Conservation (phyloP, 768 basidiomycete species). For the Sarcodon sp. region DNA sequence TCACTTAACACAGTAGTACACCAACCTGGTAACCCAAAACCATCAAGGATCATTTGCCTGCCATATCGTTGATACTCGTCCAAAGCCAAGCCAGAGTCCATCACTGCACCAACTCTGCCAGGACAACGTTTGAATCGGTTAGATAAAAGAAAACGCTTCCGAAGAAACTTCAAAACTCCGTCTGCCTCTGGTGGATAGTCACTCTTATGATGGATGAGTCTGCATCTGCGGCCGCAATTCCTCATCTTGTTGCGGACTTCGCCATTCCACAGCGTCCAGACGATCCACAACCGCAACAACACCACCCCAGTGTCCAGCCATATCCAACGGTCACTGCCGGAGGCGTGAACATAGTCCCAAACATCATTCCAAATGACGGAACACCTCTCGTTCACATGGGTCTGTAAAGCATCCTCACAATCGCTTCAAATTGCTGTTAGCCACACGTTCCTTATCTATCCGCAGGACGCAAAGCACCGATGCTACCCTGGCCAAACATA, state of each 20-base stretch:
- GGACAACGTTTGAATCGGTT: too few relatives aligned
- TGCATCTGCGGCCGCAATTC: too few relatives aligned
- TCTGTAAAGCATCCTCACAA: slow-evolving; percentile 8
- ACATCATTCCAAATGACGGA: slow-evolving; percentile 15
- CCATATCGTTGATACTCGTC: slow-evolving; percentile 87
- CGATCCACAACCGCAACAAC: background rate
- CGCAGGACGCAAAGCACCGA: slow-evolving; percentile 29
- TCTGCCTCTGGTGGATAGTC: background rate
- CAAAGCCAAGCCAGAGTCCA: slow-evolving; percentile 10
- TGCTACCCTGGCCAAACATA: slow-evolving; percentile 69
- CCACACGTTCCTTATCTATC: background rate
- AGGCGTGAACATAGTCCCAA: background rate
- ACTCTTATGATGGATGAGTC: background rate
- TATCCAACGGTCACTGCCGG: background rate
- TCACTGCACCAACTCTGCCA: background rate
- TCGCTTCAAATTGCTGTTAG: background rate
- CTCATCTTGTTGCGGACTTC: background rate
- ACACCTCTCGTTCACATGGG: slow-evolving; percentile 25
- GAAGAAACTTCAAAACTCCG: too few relatives aligned
- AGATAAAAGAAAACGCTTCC: too few relatives aligned
- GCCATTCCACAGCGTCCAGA: background rate
- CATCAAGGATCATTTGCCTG: slow-evolving; percentile 89
- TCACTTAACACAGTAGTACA: background rate
- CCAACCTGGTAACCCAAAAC: slow-evolving; percentile 75
- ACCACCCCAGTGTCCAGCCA: background rate